Evolutionary conservation across 192 early-diverging fungal species (phyloP).

Genomic region (Mortierella hygrophila): DNA sequence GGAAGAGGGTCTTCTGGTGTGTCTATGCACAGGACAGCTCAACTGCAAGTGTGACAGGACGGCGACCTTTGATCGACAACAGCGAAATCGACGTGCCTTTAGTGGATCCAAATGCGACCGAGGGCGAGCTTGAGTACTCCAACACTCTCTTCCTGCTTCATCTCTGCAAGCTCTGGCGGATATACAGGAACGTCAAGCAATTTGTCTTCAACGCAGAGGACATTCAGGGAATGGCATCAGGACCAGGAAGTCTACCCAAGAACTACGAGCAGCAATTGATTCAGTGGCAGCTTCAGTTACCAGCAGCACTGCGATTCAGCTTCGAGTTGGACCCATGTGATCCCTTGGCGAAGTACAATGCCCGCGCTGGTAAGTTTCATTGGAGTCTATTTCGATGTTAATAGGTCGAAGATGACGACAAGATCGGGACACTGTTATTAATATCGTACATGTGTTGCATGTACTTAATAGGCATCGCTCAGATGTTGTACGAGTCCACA

Average conservation of each 20-base stretch:
- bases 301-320: constrained; percentile 40
- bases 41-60: constrained; percentile 35
- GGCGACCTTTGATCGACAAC: constrained; percentile 40
- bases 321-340: constrained; percentile 30
- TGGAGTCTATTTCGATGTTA: not conserved
- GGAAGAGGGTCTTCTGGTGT: constrained; percentile 53
- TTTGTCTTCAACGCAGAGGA: constrained; percentile 44
- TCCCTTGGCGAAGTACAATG: constrained; percentile 29
- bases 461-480: constrained; percentile 30
- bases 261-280: constrained; percentile 48
- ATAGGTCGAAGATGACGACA: not conserved
- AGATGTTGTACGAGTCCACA: constrained; percentile 45
- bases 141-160: constrained; percentile 37
- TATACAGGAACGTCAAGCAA: constrained; percentile 44
- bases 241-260: constrained; percentile 48
- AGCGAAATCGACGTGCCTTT: constrained; percentile 40
- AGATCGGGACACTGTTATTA: not conserved
- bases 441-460: not conserved
- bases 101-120: constrained; percentile 21
- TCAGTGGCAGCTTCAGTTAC: constrained; percentile 49
- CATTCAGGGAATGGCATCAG: constrained; percentile 41
- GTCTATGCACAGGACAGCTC: constrained; percentile 34
- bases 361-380: constrained; percentile 28
- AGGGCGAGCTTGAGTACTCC: constrained; percentile 46
- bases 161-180: constrained; percentile 47